Base-by-base conservation (phyloP, 108 stramenopile genomes). In the Skeletonema marinoi region DNA sequence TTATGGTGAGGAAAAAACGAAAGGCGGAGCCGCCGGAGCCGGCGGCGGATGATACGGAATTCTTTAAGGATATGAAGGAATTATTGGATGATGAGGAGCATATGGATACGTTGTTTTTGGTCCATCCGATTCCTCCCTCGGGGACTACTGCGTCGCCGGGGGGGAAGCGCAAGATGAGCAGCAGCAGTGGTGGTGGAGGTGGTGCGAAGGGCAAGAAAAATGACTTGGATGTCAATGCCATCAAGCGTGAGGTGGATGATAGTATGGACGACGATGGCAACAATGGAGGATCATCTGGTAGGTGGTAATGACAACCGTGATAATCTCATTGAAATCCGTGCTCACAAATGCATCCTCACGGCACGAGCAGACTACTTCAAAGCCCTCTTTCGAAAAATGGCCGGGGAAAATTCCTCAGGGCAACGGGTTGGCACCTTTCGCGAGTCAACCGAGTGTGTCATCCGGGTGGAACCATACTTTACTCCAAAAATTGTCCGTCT, bases 321-420 rank as follows among this genome's bases (percentile, higher is more conserved):
- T 56, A 48, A 66, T 44, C 78, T 91, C 29, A 73, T 83, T 38
- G 88, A 93, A 78, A 88, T 98, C 67, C 85, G 85, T 31, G 98
- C 98, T 8, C 98, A 99, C 88, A 99, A 98, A 82, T 90, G 91
- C 69, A 91, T 98, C 65, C 86, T 99, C 58, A 96, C 97, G 10
- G 98, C 97, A 14, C 86, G 98, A 48, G 94, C 94, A 29, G 98
- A 98, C 32, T 99, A 99, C 80, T 99, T 99, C 92, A 96, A 97
- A 68, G 96, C 96, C 32, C 92, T 96, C 58, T 98, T 99, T 83
- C 91, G 97, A 17, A 96, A 94, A 72, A 84, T 78, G 39, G 78
- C 87, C 54, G 69, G 69, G 14, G 73, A 70, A 31, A 63, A 66
- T 32, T 81, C 79, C 35, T 16, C 66, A 19, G 76, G 70, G 14